Conservation (phyloP, 2,329 filamentous ascomycete genomes). For the Ophiostoma perfectum region DNA sequence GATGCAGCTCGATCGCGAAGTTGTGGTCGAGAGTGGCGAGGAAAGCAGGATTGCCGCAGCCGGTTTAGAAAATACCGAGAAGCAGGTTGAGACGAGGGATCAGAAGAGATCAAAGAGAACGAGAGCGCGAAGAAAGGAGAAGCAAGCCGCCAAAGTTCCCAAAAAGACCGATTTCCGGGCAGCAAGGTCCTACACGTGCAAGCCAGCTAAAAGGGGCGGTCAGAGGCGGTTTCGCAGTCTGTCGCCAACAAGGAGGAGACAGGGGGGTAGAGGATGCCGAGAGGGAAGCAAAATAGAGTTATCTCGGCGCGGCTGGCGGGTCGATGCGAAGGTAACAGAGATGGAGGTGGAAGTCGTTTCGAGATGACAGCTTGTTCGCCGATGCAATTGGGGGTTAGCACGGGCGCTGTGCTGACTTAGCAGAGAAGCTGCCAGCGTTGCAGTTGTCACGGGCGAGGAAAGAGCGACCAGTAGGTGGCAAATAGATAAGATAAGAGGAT, state of each 20-base stretch:
- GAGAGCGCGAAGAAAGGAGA: background rate
- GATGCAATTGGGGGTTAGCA: background rate
- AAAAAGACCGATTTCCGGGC: background rate
- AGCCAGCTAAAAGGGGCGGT: too few relatives aligned
- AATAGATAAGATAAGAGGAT: background rate
- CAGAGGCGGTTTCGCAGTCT: too few relatives aligned
- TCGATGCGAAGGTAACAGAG: background rate
- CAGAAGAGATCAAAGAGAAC: too few relatives aligned
- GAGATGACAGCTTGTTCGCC: constrained; percentile 20
- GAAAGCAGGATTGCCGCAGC: too few relatives aligned
- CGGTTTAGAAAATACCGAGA: too few relatives aligned
- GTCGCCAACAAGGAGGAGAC: too few relatives aligned
- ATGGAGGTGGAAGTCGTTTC: background rate
- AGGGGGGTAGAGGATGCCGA: background rate
- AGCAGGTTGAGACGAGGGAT: too few relatives aligned
- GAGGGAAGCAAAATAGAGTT: background rate
- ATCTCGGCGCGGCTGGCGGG: background rate
- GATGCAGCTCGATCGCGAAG: constrained; percentile 12
- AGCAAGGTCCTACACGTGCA: too few relatives aligned
- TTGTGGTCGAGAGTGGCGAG: background rate
- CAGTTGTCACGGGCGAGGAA: constrained; percentile 24
- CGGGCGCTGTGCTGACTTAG: constrained; percentile 5
- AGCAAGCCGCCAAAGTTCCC: background rate
- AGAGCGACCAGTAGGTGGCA: background rate
- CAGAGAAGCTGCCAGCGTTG: constrained; percentile 26